phyloP scores from a whole-genome alignment of 441 rosid species.

The Erodium trifolium region DNA sequence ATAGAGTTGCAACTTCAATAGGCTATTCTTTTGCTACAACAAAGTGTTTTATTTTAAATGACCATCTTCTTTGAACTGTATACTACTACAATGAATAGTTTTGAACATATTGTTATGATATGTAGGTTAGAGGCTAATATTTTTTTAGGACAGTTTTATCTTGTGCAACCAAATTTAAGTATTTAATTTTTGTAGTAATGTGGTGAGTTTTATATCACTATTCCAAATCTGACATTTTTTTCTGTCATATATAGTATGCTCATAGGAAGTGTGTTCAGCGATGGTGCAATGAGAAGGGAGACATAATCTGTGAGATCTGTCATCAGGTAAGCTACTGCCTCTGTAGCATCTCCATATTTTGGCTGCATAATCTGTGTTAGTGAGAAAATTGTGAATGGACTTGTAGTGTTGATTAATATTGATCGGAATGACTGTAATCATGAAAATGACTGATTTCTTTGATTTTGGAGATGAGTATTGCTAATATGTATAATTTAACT shows the following conservation, averaged over 20 bases:
- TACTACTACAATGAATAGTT: too few species aligned
- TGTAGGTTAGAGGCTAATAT: not conserved
- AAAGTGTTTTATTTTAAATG: not conserved
- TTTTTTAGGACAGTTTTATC: too few species aligned
- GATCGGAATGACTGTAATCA: not conserved
- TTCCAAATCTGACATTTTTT: not conserved
- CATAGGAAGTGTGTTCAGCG: conserved; percentile 22
- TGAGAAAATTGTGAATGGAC: not conserved
- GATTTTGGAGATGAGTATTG: not conserved
- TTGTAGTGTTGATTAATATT: not conserved
- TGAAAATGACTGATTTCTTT: not conserved
- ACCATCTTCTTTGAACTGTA: not conserved
- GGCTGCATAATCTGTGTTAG: not conserved
- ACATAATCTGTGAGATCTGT: conserved; percentile 83
- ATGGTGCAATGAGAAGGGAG: conserved; percentile 95
- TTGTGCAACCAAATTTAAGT: not conserved
- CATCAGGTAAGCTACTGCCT: conserved; percentile 47
- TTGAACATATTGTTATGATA: not conserved
- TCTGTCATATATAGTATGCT: conserved; percentile 41
- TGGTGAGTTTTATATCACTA: not conserved
- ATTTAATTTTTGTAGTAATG: not conserved
- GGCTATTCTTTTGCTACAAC: not conserved
- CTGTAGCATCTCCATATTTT: not conserved
- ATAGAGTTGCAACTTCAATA: not conserved
- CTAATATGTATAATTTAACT: too few species aligned